Evolutionary conservation across 164 flowering plant species (phyloP).

Genomic region (Magnolia sinica): DNA sequence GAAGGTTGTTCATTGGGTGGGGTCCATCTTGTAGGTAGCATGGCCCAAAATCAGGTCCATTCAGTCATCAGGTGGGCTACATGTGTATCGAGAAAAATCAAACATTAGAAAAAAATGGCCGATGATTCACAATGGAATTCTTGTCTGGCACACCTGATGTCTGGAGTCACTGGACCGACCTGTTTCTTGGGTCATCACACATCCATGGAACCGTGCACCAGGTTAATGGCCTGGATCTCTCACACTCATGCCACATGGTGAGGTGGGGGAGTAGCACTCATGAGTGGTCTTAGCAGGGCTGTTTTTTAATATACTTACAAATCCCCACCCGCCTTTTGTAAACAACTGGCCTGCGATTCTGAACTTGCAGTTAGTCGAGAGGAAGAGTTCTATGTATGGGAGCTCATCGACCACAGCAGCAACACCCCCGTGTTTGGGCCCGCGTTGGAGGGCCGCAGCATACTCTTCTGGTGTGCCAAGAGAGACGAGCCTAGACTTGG

Average conservation of each 20-base stretch:
- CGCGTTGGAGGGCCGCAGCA: conserved; percentile 36
- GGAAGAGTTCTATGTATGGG: conserved; percentile 51
- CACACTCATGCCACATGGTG: neutral
- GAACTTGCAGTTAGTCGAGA: conserved; percentile 44
- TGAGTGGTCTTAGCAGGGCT: neutral
- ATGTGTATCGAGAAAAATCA: neutral
- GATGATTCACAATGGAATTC: neutral
- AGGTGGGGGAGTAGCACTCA: neutral
- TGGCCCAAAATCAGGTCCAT: neutral
- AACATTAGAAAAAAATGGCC: neutral
- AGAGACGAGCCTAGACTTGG: conserved; percentile 40
- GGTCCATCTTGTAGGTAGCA: neutral
- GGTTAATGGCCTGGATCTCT: neutral
- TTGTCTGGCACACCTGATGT: neutral
- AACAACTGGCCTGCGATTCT: conserved; percentile 43
- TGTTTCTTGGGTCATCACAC: neutral
- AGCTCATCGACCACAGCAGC: conserved; percentile 60
- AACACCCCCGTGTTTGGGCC: conserved; percentile 38
- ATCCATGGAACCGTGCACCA: neutral
- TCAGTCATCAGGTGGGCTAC: neutral
- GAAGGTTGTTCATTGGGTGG: neutral
- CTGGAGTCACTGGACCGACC: neutral
- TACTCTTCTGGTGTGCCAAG: conserved; percentile 46
- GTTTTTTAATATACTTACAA: conserved; percentile 40
- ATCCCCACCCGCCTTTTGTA: conserved; percentile 63